These are phyloP conservation scores for Fusarium stilboides DNA, from an alignment of 2,329 filamentous ascomycete genomes.

Conservation along the genomic window DNA sequence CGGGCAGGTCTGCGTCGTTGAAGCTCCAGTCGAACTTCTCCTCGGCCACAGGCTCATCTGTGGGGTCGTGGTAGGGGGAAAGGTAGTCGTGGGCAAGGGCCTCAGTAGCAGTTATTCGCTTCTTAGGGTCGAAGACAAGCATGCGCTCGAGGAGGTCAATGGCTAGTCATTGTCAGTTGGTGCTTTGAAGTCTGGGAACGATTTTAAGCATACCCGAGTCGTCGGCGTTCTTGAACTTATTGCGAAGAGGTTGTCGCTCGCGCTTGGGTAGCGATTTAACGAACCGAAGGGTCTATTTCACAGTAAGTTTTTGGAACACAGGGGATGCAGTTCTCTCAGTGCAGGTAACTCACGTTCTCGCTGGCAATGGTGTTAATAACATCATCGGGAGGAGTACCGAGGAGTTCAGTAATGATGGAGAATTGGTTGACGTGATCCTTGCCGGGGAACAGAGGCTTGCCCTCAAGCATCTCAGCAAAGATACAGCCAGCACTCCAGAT, in stretches of 20 bases:
- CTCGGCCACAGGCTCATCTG: conserved; percentile 93
- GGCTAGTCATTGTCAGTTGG: conserved; percentile 64
- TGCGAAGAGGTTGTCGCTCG: conserved; percentile 85
- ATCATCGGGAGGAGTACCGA: conserved; percentile 97
- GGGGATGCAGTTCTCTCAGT: neutral
- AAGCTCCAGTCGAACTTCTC: conserved; percentile 99
- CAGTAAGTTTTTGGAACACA: conserved; percentile 35
- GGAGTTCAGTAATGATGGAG: conserved; percentile 97
- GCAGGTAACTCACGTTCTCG: conserved; percentile 83
- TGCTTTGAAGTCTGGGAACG: neutral
- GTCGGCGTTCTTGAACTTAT: conserved; percentile 98
- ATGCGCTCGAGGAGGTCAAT: conserved; percentile 95
- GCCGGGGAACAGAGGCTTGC: conserved; percentile 97
- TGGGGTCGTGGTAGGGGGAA: conserved; percentile 95
- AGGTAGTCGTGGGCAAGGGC: conserved; percentile 95
- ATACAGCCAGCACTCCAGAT: conserved; percentile 99
- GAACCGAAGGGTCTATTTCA: conserved; percentile 86
- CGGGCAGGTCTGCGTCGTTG: conserved; percentile 96
- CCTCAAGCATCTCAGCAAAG: conserved; percentile 99
- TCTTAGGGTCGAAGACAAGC: conserved; percentile 99
- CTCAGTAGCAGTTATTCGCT: conserved; percentile 88
- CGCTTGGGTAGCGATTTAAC: conserved; percentile 97
- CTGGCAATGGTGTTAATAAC: conserved; percentile 99
- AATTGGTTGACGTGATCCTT: conserved; percentile 99
- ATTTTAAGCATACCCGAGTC: conserved; percentile 75